These are phyloP conservation scores for Stachybotrys elegans DNA, from an alignment of 2,329 filamentous ascomycete species.

Conservation along the genomic window DNA sequence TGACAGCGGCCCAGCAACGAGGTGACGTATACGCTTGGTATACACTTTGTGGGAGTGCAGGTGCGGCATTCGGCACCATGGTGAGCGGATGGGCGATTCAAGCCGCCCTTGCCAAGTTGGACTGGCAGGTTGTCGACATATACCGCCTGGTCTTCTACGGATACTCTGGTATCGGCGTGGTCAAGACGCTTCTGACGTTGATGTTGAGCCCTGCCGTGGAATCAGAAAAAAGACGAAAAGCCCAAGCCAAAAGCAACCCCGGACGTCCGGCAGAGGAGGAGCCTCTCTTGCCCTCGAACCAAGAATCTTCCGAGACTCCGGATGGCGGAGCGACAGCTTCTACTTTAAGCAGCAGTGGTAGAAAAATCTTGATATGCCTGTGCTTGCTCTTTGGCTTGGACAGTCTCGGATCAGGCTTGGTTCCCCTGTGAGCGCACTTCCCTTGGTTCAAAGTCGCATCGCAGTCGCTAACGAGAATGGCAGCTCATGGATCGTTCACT, in stretches of 20 bases:
- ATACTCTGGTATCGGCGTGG: slow-evolving; percentile 50
- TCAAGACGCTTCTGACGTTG: slow-evolving; percentile 51
- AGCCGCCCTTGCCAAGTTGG: slow-evolving; percentile 33
- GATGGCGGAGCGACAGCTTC: too few species aligned
- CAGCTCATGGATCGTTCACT: slow-evolving; percentile 55
- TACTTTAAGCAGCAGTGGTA: too few species aligned
- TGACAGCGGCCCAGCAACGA: slow-evolving; percentile 39
- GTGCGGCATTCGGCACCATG: slow-evolving; percentile 55
- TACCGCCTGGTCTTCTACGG: slow-evolving; percentile 53
- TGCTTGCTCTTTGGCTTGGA: slow-evolving; percentile 66
- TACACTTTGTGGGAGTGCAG: slow-evolving; percentile 51
- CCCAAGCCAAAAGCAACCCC: too few species aligned
- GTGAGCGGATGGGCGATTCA: slow-evolving; percentile 56
- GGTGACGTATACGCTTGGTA: slow-evolving; percentile 61
- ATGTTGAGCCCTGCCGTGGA: slow-evolving; percentile 43
- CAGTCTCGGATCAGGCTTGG: slow-evolving; percentile 65
- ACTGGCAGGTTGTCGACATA: slow-evolving; percentile 39
- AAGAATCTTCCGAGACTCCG: too few species aligned
- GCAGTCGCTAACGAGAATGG: slow-evolving; percentile 23
- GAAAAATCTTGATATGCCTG: slow-evolving; percentile 58
- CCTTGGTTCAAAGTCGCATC: slow-evolving; percentile 9
- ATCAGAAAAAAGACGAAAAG: slow-evolving; percentile 21
- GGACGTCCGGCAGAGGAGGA: too few species aligned
- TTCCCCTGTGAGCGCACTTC: slow-evolving; percentile 46
- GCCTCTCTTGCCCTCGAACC: slow-evolving; percentile 17